Percentiles rank a stretch among this genome's conserved stretches.
Evolutionary conservation across 2,329 filamentous ascomycete species (phyloP).

Genomic region (Pseudogymnoascus sp.): DNA sequence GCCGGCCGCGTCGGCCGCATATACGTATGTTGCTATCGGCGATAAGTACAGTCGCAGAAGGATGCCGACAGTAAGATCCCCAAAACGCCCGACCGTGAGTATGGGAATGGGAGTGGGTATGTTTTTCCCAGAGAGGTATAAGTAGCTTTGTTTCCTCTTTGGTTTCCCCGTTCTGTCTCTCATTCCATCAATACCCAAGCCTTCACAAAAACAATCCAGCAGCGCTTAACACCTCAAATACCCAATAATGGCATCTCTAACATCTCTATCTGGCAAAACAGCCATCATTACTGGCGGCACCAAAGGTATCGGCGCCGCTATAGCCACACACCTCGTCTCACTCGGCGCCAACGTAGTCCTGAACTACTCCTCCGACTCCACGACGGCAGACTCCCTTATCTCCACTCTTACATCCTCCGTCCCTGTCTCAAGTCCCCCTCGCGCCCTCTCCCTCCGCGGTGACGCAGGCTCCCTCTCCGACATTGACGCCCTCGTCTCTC

Average conservation of each 20-base stretch:
- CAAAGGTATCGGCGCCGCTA: slow-evolving; percentile 54
- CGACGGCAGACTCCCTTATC: slow-evolving; percentile 43
- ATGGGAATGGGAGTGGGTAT: no score
- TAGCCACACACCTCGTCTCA: slow-evolving; percentile 48
- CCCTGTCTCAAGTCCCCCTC: slow-evolving; percentile 13
- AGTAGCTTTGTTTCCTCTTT: neutral
- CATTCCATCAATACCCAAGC: neutral
- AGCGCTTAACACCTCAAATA: neutral
- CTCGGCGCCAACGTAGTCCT: slow-evolving; percentile 51
- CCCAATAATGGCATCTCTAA: neutral
- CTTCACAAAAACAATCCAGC: neutral
- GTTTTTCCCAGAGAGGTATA: neutral
- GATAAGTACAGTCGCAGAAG: neutral
- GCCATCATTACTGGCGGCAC: slow-evolving; percentile 48
- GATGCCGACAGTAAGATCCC: neutral
- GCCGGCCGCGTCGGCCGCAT: neutral
- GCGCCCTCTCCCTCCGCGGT: slow-evolving; percentile 48
- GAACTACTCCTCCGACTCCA: slow-evolving; percentile 46
- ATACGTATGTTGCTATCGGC: neutral
- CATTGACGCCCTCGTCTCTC: slow-evolving; percentile 42
- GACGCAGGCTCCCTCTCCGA: slow-evolving; percentile 42
- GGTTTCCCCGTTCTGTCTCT: neutral
- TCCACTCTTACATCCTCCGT: slow-evolving; percentile 37
- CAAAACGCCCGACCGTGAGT: no score
- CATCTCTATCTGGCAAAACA: slow-evolving; percentile 32